These are phyloP conservation scores for Marasmius oreades DNA, from an alignment of 1,284 basidiomycete genomes.

Conservation along the genomic window DNA sequence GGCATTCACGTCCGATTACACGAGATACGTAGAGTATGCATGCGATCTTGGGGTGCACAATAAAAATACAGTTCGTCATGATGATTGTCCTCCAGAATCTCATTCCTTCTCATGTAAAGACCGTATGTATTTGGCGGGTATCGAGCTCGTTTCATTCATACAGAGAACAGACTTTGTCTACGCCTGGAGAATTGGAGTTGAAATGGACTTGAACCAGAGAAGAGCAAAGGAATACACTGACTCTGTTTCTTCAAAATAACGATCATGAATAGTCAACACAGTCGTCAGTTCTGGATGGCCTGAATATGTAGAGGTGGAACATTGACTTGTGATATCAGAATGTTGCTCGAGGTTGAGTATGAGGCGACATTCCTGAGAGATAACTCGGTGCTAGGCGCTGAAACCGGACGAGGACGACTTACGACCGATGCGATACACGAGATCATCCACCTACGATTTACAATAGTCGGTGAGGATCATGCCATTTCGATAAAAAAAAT, in stretches of 20 bases:
- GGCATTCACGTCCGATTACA: no score
- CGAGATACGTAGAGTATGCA: no score
- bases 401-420: constrained; percentile 1
- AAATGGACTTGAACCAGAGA: background rate
- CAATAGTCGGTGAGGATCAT: no score
- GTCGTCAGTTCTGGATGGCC: constrained; percentile 24
- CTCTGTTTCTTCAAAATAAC: constrained; percentile 5
- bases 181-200: background rate
- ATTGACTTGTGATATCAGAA: constrained; percentile 9
- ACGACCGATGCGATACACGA: constrained; percentile 21
- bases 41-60: no score
- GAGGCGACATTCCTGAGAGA: constrained; percentile 25
- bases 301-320: no score
- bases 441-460: constrained; percentile 12
- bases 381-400: background rate
- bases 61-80: no score
- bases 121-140: no score
- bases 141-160: no score
- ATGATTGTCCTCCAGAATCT: no score
- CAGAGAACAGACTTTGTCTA: background rate
- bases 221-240: background rate
- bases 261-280: constrained; percentile 16
- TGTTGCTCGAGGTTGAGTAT: constrained; percentile 27
- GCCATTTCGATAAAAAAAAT: no score
- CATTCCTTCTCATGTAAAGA: no score